Base-by-base conservation (phyloP, 140 eudicot species). In the Senecio squalidus region DNA sequence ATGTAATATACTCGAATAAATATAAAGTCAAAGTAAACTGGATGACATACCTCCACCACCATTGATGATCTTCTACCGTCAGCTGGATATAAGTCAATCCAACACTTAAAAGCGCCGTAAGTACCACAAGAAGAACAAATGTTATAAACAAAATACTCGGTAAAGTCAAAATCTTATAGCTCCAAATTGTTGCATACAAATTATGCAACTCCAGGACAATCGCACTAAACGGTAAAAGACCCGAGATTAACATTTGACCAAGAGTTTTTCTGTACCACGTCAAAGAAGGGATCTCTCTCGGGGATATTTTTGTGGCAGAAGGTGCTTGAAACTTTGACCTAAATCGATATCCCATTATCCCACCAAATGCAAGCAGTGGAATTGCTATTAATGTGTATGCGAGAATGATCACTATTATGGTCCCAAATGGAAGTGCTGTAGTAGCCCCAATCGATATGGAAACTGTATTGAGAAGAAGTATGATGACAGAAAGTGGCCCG, bases 21-120 rank as follows among this genome's bases (percentile, higher is more conserved):
- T 25, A 62, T 82, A 50, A 50, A 49, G 60, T 69, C 18, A 49
- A 49, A 38, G 45, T 21, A 62, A 60, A 14, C 54, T 18, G 8
- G 2, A 71, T 31, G 64, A 69, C 85, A 28, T 83, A 90, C 98
- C 95, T 81, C 98, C 98, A 90, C 86, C 86, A 76, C 98, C 98
- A 90, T 55, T 79, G 67, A 67, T 74, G 87, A 69, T 90, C 98
- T 64, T 86, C 98, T 61, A 66, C 67, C 1, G 82, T 67, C 69
- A 90, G 76, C 78, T 86, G 94, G 62, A 83, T 76, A 62, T 80
- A 90, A 28, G 95, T 83, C 85, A 90, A 75, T 46, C 84, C 90
- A 64, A 86, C 54, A 46, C 95, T 90, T 57, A 90, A 33, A 56
- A 86, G 68, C 5, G 78, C 73, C 1, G 80, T 70, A 57, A 90